Evolutionary conservation across 2,329 filamentous ascomycete genomes (phyloP), one percentile per base, ranked within the genome.

Genomic region (Cordyceps pruinosa): DNA sequence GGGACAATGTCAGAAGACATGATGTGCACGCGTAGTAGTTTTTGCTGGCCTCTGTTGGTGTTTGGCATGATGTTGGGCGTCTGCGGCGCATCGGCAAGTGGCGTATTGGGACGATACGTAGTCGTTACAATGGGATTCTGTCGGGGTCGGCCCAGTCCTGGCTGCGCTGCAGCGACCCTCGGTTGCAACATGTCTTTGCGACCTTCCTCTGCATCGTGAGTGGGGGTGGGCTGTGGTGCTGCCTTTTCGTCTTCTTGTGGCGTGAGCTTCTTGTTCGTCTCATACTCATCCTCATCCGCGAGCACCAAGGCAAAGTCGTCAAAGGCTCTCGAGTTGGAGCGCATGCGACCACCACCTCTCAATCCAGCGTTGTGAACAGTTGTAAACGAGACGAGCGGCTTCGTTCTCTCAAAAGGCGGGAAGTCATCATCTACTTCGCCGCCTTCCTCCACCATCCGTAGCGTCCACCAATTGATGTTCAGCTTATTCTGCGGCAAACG

Each of bases 361-460:
- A 88, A 87, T 65, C 90, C 89, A 57, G 87, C 88, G 66, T 90
- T 91, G 67, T 93, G 92, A 60, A 87, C 88, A 7, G 88, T 90
- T 37, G 89, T 90, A 64, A 93, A 94, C 21, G 89, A 85, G 6
- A 82, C 83, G n/a, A 94, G 77, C 2, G 85, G 81, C 64, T 87
- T 88, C 23, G 83, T 89, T 35, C 89, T 80, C 58, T 88, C 86
- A 41, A 94, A 77, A 0, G 89, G 85, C 32, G 89, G 88, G 62
- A 94, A 94, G 66, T 94, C 90, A 62, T 90, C 88, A 63, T 95
- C 89, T 1, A 93, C 85, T 66, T 94, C 89, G 49, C 88, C 90
- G 57, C 89, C 88, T 66, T 94, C 85, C 60, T 94, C 85, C 2
- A 92, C 88, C 84, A 95, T 91, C 41, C 89, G 82, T 57, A 95